phyloP scores from a whole-genome alignment of 305 asterid species.

The Nicotiana rustica region DNA sequence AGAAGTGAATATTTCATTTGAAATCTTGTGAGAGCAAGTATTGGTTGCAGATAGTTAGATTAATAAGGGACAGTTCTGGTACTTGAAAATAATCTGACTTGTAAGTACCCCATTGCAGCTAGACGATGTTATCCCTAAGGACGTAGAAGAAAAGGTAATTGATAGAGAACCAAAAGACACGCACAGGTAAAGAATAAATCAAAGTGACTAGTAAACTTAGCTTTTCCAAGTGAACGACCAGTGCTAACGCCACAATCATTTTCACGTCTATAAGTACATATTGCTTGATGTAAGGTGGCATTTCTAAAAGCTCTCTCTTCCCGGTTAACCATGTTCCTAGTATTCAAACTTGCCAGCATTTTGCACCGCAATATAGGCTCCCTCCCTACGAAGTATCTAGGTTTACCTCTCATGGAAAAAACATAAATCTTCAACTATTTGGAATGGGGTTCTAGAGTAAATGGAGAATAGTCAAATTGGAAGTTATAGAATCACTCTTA shows the following conservation, averaged over 20 bases:
- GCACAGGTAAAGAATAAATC: constrained; percentile 20
- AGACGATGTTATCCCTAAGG: background rate
- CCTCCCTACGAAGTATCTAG: background rate
- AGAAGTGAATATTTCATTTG: constrained; percentile 13
- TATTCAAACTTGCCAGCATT: background rate
- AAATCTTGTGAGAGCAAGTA: constrained; percentile 10
- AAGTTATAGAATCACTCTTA: background rate
- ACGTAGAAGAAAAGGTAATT: background rate
- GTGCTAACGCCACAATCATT: background rate
- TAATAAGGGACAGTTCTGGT: background rate
- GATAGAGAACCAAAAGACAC: constrained; percentile 9
- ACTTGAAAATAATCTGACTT: constrained; percentile 6
- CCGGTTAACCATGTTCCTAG: constrained; percentile 8
- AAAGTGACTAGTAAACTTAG: constrained; percentile 20
- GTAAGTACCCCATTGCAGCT: background rate
- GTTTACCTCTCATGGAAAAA: background rate
- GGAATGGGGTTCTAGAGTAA: background rate
- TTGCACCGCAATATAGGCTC: constrained; percentile 28
- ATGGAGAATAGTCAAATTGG: background rate
- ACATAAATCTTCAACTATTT: background rate
- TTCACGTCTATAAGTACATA: constrained; percentile 24
- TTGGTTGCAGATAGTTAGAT: background rate
- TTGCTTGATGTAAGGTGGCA: background rate
- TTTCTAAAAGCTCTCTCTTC: background rate
- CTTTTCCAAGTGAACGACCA: constrained; percentile 14